Base-by-base conservation (phyloP, 805 yeast species). In the Hanseniaspora pseudoguilliermondii region DNA sequence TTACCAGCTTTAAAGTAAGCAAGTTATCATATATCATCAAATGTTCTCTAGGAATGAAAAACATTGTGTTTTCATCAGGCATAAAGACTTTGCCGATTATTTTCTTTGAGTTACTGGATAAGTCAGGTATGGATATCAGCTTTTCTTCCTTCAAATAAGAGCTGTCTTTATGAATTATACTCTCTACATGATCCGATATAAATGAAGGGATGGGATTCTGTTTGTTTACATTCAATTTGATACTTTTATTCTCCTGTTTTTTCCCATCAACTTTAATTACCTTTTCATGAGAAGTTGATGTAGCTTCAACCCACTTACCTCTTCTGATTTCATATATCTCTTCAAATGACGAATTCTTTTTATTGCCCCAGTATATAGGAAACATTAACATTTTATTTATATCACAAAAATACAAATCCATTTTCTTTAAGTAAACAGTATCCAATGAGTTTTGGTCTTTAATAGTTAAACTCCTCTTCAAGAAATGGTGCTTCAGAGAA, bases 321-420 rank as follows among this genome's bases (percentile, higher is more conserved):
- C 55, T 44, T 52, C 55, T n/a, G 5, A 52, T 44, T 35, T 52
- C 55, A 29, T 52, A 44, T 13, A 52, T 35, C 27, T 50, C 55
- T n/a, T 52, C 49, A 25, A 52, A 51, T 6, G 29, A 25, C 13
- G 35, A 21, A 8, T 23, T 16, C 7, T 34, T 43, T 23, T 35
- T 36, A 15, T 44, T 32, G 7, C 49, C 55, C 55, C 55, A 52
- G 20, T 52, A 52, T 2, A 44, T 36, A 8, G 55, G 55, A 20
- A 35, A 41, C 55, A 52, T 52, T 10, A 29, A 21, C 55, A 52
- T 52, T 13, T 36, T 36, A 8, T 25, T 16, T 16, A 52, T 16
- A 21, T 52, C 38, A 38, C 55, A 52, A 18, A 9, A 18, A 27
- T 35, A 52, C 21, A 52, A 35, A 27, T 52, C 55, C 10, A 44